Conservation (phyloP, 2,329 filamentous ascomycete species). For the Colletotrichum lini region DNA sequence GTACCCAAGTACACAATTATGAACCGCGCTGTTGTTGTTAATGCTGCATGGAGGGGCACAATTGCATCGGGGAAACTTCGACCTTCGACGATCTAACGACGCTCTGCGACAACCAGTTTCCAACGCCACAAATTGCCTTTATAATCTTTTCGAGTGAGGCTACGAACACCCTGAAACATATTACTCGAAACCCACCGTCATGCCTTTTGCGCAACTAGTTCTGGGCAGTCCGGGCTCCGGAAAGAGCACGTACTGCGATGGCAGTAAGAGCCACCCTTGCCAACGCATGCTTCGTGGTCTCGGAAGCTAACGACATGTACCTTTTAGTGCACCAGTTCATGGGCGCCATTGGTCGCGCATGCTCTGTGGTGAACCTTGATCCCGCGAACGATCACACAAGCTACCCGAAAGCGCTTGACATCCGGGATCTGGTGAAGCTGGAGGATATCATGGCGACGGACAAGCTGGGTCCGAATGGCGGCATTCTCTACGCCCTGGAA, state of each 20-base stretch:
- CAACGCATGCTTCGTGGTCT: slow-evolving; percentile 19
- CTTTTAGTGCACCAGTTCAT: slow-evolving; percentile 92
- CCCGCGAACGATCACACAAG: slow-evolving; percentile 94
- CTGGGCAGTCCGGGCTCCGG: slow-evolving; percentile 95
- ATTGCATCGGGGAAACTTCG: slow-evolving; percentile 24
- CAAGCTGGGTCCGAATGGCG: slow-evolving; percentile 91
- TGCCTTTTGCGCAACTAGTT: slow-evolving; percentile 82
- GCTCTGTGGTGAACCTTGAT: slow-evolving; percentile 95
- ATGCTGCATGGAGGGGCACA: slow-evolving; percentile 37
- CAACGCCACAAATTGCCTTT: slow-evolving; percentile 1
- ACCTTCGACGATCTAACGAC: slow-evolving; percentile 6
- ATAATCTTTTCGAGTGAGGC: neutral
- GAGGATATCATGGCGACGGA: slow-evolving; percentile 97
- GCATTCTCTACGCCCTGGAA: slow-evolving; percentile 92
- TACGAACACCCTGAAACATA: neutral
- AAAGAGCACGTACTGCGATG: slow-evolving; percentile 98
- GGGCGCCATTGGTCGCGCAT: slow-evolving; percentile 93
- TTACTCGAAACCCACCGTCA: slow-evolving; percentile 46
- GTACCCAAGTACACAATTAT: too few species aligned
- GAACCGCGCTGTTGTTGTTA: neutral
- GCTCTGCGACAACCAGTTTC: neutral
- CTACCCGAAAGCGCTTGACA: slow-evolving; percentile 91
- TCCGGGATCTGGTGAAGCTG: slow-evolving; percentile 88
- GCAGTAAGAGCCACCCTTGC: slow-evolving; percentile 70
- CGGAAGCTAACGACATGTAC: slow-evolving; percentile 23